These are phyloP conservation scores for Mucor velutinosus DNA, from an alignment of 371 early-diverging fungal genomes.

Conservation along the genomic window DNA sequence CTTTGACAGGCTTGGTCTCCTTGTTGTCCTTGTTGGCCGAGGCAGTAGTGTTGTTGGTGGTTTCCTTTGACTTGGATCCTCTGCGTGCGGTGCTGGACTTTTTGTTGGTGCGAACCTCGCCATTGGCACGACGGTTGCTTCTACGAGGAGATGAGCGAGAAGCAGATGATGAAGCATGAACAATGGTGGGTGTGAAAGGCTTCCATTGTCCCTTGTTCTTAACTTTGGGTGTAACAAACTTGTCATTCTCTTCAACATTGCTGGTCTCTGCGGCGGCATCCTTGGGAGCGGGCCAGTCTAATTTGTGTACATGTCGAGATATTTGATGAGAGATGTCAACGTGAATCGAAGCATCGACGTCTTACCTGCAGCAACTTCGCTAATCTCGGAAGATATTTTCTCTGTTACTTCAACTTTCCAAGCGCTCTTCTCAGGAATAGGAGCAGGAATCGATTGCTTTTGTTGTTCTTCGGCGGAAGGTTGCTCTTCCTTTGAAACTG, in stretches of 20 bases:
- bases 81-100: constrained; percentile 12
- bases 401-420: constrained; percentile 55
- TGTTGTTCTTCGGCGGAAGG: constrained; percentile 18
- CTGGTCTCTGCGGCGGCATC: constrained; percentile 42
- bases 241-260: constrained; percentile 31
- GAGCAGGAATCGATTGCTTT: constrained; percentile 45
- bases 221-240: constrained; percentile 40
- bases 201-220: constrained; percentile 65
- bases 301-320: not conserved
- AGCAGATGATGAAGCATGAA: constrained; percentile 56
- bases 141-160: constrained; percentile 34
- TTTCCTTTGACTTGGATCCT: constrained; percentile 21
- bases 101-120: not conserved
- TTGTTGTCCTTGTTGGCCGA: not conserved
- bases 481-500: constrained; percentile 15
- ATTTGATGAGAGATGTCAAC: not conserved
- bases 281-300: constrained; percentile 54
- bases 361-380: constrained; percentile 21
- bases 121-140: constrained; percentile 23
- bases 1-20: constrained; percentile 20
- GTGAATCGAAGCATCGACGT: not conserved
- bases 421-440: constrained; percentile 57
- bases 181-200: constrained; percentile 63
- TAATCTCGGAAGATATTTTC: constrained; percentile 27
- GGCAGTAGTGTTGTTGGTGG: not conserved